Percentiles rank a stretch among this genome's conserved stretches.
Conservation (phyloP, 2,329 filamentous ascomycete species). For the Pezicula radicicola region DNA sequence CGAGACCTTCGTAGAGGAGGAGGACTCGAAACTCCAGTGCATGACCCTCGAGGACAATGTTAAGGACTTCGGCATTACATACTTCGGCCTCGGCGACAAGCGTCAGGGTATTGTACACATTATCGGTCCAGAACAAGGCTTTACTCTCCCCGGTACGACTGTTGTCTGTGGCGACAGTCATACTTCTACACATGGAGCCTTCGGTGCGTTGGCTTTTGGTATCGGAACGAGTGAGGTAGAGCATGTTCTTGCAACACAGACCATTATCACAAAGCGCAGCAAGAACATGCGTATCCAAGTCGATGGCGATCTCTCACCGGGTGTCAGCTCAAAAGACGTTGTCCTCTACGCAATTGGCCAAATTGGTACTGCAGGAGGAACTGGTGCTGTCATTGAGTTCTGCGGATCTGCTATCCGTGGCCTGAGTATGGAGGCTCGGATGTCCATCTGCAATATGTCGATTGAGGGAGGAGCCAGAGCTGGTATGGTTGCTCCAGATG, state of each 20-base stretch:
- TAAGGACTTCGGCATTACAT: slow-evolving; percentile 92
- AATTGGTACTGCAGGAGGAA: slow-evolving; percentile 94
- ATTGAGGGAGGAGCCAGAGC: slow-evolving; percentile 94
- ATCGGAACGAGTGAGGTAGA: slow-evolving; percentile 98
- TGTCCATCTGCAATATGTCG: slow-evolving; percentile 99
- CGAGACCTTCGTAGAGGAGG: slow-evolving; percentile 89
- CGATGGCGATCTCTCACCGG: slow-evolving; percentile 82
- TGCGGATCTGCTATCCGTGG: slow-evolving; percentile 88
- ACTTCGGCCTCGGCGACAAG: slow-evolving; percentile 95
- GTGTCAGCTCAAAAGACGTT: slow-evolving; percentile 95
- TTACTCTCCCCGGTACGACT: slow-evolving; percentile 94
- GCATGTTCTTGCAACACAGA: slow-evolving; percentile 96
- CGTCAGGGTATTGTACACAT: slow-evolving; percentile 98
- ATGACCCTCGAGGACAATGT: slow-evolving; percentile 97
- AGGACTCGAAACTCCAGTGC: slow-evolving; percentile 90
- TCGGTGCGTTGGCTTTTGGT: slow-evolving; percentile 90
- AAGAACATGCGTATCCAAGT: slow-evolving; percentile 99
- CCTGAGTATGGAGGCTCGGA: slow-evolving; percentile 93
- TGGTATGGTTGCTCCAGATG: slow-evolving; percentile 94
- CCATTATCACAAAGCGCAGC: slow-evolving; percentile 87
- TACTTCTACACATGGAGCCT: slow-evolving; percentile 96
- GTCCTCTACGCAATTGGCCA: slow-evolving; percentile 88
- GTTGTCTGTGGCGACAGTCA: slow-evolving; percentile 98
- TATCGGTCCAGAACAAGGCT: slow-evolving; percentile 97
- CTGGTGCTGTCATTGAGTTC: slow-evolving; percentile 93